Evolutionary conservation across 805 yeast species (phyloP).

Genomic region (Suhomyces canberraensis): DNA sequence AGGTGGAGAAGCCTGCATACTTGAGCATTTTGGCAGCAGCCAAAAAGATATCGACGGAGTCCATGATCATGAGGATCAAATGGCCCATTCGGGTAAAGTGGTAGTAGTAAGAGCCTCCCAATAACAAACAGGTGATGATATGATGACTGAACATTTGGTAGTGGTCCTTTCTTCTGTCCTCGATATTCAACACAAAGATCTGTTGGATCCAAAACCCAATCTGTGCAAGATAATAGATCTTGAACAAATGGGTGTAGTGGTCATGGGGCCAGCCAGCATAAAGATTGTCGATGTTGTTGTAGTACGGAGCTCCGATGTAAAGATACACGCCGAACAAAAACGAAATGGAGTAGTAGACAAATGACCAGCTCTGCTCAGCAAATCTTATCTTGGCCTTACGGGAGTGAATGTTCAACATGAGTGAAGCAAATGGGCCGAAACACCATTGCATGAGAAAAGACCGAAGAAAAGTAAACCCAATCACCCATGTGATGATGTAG

Average conservation of each 20-base stretch:
- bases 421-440: slow-evolving; percentile 54
- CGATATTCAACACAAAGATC: slow-evolving; percentile 70
- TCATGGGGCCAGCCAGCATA: slow-evolving; percentile 76
- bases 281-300: slow-evolving; percentile 51
- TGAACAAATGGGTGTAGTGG: slow-evolving; percentile 49
- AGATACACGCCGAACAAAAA: slow-evolving; percentile 57
- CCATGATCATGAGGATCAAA: slow-evolving; percentile 76
- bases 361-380: slow-evolving; percentile 84
- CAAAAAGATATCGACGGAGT: slow-evolving; percentile 70
- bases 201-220: slow-evolving; percentile 83
- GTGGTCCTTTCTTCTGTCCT: slow-evolving; percentile 77
- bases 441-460: slow-evolving; percentile 56
- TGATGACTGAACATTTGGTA: slow-evolving; percentile 87
- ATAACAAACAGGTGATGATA: slow-evolving; percentile 67
- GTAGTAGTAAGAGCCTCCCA: slow-evolving; percentile 68
- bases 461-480: slow-evolving; percentile 57
- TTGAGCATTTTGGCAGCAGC: slow-evolving; percentile 73
- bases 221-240: slow-evolving; percentile 68
- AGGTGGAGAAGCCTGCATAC: slow-evolving; percentile 57
- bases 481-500: slow-evolving; percentile 51
- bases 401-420: slow-evolving; percentile 39
- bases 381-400: slow-evolving; percentile 61
- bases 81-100: slow-evolving; percentile 78
- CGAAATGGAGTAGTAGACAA: slow-evolving; percentile 55
- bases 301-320: slow-evolving; percentile 58